phyloP scores from a whole-genome alignment of 108 stramenopile genomes.

The Mediolabrus comicus region DNA sequence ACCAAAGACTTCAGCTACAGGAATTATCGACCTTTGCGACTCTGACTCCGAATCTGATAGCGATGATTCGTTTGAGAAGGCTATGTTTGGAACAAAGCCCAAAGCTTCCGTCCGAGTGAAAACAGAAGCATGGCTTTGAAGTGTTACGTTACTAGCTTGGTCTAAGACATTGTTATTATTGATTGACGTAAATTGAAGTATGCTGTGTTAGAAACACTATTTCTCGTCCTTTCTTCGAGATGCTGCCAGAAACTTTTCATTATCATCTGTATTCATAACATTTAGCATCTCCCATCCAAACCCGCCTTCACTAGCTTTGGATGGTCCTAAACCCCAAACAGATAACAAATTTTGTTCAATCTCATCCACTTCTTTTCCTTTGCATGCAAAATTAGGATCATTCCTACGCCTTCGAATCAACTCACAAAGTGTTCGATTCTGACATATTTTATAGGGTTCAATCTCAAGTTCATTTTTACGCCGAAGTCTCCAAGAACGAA shows the following conservation, averaged over 20 bases:
- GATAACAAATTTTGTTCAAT: slow-evolving; percentile 20
- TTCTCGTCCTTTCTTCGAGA: neutral
- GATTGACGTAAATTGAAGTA: too few species aligned
- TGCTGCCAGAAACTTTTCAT: slow-evolving; percentile 7
- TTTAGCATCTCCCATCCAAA: slow-evolving; percentile 37
- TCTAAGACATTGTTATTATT: too few species aligned
- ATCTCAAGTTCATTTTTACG: slow-evolving; percentile 34
- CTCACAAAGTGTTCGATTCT: slow-evolving; percentile 34
- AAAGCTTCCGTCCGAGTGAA: neutral
- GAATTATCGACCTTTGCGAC: slow-evolving; percentile 19
- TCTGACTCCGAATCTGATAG: slow-evolving; percentile 8
- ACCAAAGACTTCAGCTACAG: neutral
- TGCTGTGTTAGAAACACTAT: too few species aligned
- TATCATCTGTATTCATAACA: neutral
- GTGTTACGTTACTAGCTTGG: too few species aligned
- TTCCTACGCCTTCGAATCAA: slow-evolving; percentile 25
- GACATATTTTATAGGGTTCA: slow-evolving; percentile 35
- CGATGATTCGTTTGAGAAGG: neutral
- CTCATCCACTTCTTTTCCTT: slow-evolving; percentile 3
- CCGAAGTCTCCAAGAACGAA: slow-evolving; percentile 24
- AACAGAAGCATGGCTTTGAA: neutral
- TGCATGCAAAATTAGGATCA: slow-evolving; percentile 6
- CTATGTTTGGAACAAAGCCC: neutral
- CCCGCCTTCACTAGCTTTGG: slow-evolving; percentile 16
- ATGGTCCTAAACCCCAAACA: slow-evolving; percentile 33